Evolutionary conservation across 257 asterid species (phyloP).

Genomic region (Nicotiana otophora): DNA sequence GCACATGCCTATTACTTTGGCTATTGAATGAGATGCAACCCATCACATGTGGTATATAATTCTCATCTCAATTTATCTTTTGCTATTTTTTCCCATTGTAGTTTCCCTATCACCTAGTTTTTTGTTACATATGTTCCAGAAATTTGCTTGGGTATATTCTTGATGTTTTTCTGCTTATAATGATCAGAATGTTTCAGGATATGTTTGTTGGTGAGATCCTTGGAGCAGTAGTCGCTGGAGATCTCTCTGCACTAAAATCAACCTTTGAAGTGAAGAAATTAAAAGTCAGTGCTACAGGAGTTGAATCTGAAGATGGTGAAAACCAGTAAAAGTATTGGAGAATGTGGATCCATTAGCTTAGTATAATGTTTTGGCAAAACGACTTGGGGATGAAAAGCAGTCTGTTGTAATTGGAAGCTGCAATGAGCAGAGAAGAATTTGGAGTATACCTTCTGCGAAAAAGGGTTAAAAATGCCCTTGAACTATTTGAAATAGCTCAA

Average conservation of each 20-base stretch:
- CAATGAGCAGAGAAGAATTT: slow-evolving; percentile 56
- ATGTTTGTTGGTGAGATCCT: slow-evolving; percentile 69
- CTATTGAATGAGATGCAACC: no score
- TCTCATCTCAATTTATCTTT: neutral
- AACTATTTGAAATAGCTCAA: no score
- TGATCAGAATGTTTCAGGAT: slow-evolving; percentile 31
- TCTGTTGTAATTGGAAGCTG: slow-evolving; percentile 78
- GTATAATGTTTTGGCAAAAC: slow-evolving; percentile 38
- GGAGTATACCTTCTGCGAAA: slow-evolving; percentile 14
- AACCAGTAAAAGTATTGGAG: slow-evolving; percentile 46
- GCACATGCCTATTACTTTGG: no score
- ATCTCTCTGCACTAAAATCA: slow-evolving; percentile 32
- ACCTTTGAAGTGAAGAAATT: slow-evolving; percentile 26
- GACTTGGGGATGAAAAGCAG: slow-evolving; percentile 45
- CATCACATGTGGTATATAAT: no score
- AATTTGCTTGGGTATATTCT: neutral
- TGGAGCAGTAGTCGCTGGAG: slow-evolving; percentile 63
- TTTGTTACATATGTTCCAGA: neutral
- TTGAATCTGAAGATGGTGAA: slow-evolving; percentile 63
- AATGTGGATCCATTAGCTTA: slow-evolving; percentile 38
- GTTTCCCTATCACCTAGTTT: neutral
- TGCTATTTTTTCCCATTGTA: no score
- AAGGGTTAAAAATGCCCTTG: no score
- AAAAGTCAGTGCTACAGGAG: slow-evolving; percentile 41
- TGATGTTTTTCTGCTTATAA: neutral